Conservation (phyloP, 768 basidiomycete species). For the Thelephora ganbajun region DNA sequence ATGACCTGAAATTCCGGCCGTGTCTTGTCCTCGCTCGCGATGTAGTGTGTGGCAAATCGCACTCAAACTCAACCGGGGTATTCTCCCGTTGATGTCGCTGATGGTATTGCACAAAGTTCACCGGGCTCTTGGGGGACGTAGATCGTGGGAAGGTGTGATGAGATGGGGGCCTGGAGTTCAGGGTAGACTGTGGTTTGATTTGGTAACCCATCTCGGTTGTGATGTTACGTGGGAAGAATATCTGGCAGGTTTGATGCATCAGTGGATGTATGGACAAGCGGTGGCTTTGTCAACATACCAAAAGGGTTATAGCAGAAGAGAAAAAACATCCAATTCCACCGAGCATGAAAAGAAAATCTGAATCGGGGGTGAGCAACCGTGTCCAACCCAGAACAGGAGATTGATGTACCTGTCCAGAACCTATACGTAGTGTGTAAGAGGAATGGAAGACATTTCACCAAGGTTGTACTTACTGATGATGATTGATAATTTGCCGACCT, state of each 20-base stretch:
- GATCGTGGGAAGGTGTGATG: background rate
- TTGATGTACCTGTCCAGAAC: conserved; percentile 41
- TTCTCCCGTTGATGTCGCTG: background rate
- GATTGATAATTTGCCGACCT: conserved; percentile 30
- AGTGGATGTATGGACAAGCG: background rate
- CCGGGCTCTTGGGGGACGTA: background rate
- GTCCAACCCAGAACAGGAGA: background rate
- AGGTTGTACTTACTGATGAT: conserved; percentile 34
- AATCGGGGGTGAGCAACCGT: conserved; percentile 2
- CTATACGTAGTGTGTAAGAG: conserved; percentile 17
- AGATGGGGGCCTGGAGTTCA: conserved; percentile 1
- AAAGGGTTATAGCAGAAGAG: conserved; percentile 67
- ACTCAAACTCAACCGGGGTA: background rate
- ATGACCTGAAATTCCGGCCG: too few relatives aligned
- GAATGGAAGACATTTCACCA: background rate
- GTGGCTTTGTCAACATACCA: conserved; percentile 29
- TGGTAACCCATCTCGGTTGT: conserved; percentile 50
- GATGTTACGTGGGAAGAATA: conserved; percentile 71
- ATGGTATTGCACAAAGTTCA: background rate
- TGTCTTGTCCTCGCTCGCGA: too few relatives aligned
- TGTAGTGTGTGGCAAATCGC: too few relatives aligned
- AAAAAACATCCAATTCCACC: conserved; percentile 65
- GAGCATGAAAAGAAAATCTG: conserved; percentile 59
- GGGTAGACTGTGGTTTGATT: conserved; percentile 19
- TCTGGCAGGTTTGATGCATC: conserved; percentile 20